phyloP scores from a whole-genome alignment of 352 stramenopile species.

The Phytophthora sp. region DNA sequence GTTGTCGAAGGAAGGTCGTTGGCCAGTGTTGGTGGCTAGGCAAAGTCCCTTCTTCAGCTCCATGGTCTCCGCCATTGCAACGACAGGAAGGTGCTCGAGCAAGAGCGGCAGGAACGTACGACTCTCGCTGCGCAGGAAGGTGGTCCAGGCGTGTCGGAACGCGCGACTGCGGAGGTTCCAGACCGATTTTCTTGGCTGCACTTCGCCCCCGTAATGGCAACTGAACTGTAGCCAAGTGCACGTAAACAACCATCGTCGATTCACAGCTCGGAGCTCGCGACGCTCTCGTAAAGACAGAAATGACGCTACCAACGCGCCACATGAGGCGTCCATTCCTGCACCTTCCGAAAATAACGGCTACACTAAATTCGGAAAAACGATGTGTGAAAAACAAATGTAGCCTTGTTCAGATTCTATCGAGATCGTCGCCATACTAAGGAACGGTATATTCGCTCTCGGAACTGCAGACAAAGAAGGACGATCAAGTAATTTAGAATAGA shows the following conservation, averaged over 20 bases:
- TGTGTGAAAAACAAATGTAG: slow-evolving; percentile 8
- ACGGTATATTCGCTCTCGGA: slow-evolving; percentile 20
- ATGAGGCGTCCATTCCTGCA: slow-evolving; percentile 44
- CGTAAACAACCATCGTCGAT: slow-evolving; percentile 63
- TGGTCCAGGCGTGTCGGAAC: slow-evolving; percentile 64
- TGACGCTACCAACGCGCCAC: slow-evolving; percentile 34
- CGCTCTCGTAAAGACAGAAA: slow-evolving; percentile 58
- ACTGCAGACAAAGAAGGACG: slow-evolving; percentile 3
- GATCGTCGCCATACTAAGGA: background rate
- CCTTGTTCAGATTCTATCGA: slow-evolving; percentile 9
- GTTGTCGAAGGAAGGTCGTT: slow-evolving; percentile 71
- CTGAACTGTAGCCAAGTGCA: slow-evolving; percentile 53
- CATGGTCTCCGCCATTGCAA: slow-evolving; percentile 47
- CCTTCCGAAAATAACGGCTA: slow-evolving; percentile 11
- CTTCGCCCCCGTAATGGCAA: background rate
- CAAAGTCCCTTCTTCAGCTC: slow-evolving; percentile 64
- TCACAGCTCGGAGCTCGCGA: slow-evolving; percentile 51
- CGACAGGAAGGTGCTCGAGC: slow-evolving; percentile 39
- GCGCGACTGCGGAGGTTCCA: slow-evolving; percentile 58
- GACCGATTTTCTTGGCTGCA: slow-evolving; percentile 53
- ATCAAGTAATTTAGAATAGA: background rate
- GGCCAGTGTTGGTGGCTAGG: slow-evolving; percentile 67
- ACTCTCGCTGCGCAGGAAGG: slow-evolving; percentile 52
- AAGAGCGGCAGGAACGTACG: slow-evolving; percentile 47
- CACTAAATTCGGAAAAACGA: slow-evolving; percentile 13